Evolutionary conservation across 2,329 filamentous ascomycete species (phyloP).

Genomic region (Remersonia thermophila): DNA sequence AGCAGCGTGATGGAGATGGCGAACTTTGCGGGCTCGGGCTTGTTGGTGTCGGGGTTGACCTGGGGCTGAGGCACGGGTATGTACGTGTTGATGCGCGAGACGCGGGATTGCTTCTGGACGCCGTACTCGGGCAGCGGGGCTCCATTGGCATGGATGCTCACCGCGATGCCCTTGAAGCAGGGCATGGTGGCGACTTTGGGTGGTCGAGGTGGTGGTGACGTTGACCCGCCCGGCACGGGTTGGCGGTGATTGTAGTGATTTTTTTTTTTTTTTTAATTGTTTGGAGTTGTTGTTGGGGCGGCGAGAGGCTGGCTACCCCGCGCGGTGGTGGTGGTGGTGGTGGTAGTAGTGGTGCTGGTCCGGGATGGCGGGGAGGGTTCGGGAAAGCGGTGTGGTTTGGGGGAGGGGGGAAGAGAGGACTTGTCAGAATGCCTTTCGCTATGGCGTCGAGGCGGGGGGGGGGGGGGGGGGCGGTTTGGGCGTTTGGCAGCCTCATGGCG

Average conservation of each 20-base stretch:
- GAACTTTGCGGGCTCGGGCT: slow-evolving; percentile 88
- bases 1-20: slow-evolving; percentile 95
- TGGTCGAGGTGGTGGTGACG: slow-evolving; percentile 13
- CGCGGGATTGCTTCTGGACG: slow-evolving; percentile 83
- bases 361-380: too few relatives aligned
- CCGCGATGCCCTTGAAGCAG: slow-evolving; percentile 98
- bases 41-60: slow-evolving; percentile 55
- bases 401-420: too few relatives aligned
- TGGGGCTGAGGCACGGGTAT: slow-evolving; percentile 89
- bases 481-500: too few relatives aligned
- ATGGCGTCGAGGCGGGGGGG: too few relatives aligned
- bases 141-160: slow-evolving; percentile 79
- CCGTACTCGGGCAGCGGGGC: slow-evolving; percentile 84
- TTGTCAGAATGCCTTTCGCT: too few relatives aligned
- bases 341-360: too few relatives aligned
- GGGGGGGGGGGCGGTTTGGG: too few relatives aligned
- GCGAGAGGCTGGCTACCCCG: slow-evolving; percentile 11
- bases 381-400: too few relatives aligned
- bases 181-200: slow-evolving; percentile 50
- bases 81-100: slow-evolving; percentile 90
- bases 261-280: too few relatives aligned
- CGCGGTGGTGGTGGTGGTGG: slow-evolving; percentile 6
- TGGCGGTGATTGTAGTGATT: too few relatives aligned
- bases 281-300: slow-evolving; percentile 5
- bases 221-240: neutral